Conservation (phyloP, 495 filamentous ascomycete species). For the Penicillium pulvis region DNA sequence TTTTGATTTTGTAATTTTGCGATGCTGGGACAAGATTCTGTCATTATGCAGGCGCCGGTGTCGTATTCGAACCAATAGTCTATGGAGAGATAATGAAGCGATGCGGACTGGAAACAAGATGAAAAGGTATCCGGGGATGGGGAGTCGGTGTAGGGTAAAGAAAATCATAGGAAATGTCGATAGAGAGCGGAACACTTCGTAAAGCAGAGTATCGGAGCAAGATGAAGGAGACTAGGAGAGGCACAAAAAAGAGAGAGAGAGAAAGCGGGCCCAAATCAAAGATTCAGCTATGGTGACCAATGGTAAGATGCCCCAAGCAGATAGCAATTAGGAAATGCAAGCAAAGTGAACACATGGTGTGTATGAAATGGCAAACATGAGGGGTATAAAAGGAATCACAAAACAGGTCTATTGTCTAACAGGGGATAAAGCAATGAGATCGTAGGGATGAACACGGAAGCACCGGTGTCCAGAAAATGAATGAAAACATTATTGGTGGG, state of each 20-base stretch:
- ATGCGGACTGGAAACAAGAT: not conserved
- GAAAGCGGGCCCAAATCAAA: conserved; percentile 1
- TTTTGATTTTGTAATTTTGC: not conserved
- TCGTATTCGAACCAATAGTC: conserved; percentile 11
- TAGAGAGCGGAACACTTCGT: conserved; percentile 10
- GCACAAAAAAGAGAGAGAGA: conserved; percentile 1
- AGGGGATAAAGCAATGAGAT: conserved; percentile 18
- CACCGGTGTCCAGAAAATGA: conserved; percentile 15
- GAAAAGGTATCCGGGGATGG: conserved; percentile 3
- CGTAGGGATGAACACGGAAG: conserved; percentile 16
- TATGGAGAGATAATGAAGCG: conserved; percentile 7
- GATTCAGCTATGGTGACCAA: conserved; percentile 11
- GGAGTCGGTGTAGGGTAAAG: not conserved
- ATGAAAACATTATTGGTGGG: conserved; percentile 10
- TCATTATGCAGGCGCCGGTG: conserved; percentile 7
- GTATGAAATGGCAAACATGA: conserved; percentile 19
- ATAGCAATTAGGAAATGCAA: conserved; percentile 18
- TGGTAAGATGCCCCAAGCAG: conserved; percentile 1
- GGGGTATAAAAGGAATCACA: conserved; percentile 37
- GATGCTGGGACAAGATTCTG: not conserved
- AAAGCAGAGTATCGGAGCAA: conserved; percentile 8
- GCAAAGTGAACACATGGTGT: conserved; percentile 16
- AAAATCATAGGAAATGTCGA: conserved; percentile 13
- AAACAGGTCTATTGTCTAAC: conserved; percentile 33
- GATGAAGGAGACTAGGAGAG: conserved; percentile 10